Evolutionary conservation across 176 grass and related monocot genomes (phyloP), one percentile per base, ranked within the genome.

Genomic region (Chrysopogon serrulatus): DNA sequence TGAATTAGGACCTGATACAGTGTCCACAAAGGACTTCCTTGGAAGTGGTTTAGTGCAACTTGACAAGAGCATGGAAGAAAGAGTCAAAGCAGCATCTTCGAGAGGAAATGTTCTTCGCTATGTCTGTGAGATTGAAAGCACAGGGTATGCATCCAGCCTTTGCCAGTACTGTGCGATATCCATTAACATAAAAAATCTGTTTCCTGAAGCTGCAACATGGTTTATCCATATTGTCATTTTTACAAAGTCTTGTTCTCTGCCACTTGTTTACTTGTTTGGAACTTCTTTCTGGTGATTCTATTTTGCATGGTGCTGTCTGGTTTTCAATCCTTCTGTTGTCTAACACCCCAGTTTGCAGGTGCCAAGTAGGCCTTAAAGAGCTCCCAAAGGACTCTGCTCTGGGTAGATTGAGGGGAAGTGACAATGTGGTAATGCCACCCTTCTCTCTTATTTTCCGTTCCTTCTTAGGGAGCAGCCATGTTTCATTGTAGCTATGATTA

Each of bases 71-170:
- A 83, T 98, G 84, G 84, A 88, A 87, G 91, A 90, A 88, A 90
- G 85, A 87, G 82, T 90, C 4, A 84, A 61, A 87, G 83, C 79
- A 74, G 91, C 95, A 88, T 89, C 88, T 48, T 88, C 61, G n/a
- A 98, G 80, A 83, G 92, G 91, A 65, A 95, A 98, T 61, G 92
- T 95, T 86, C 90, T 98, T 91, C 86, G 91, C 51, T 98, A 93
- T 85, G 95, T 93, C 30, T 88, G 92, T 72, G 62, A 91, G 23
- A 89, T 95, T 77, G 79, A 84, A 77, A 79, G 79, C 62, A 82
- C 76, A 60, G 90, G 87, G 70, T 73, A 72, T 47, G 69, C 24
- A 31, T 10, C 7, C 8, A 47, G 24, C 15, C 7, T 48, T 6
- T 0, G 23, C 10, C 23, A 66, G 21, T 69, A 65, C 27, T 48